Evolutionary conservation across 768 basidiomycete genomes (phyloP).

Genomic region (Rhizopogon vulgaris): DNA sequence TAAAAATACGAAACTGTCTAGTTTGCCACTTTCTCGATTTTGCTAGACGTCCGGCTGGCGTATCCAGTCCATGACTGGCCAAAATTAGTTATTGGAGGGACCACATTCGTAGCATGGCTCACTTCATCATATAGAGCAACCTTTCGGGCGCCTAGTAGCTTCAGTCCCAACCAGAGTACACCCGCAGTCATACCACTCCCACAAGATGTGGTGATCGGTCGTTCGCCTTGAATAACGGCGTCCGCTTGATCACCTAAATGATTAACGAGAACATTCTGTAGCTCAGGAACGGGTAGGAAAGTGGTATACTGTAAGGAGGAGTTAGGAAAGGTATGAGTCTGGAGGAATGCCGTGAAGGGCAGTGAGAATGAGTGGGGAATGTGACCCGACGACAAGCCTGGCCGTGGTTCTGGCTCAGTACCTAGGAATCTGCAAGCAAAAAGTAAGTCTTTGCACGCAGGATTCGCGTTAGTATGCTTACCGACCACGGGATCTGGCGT

Average conservation of each 20-base stretch:
- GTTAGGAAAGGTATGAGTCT: constrained; percentile 27
- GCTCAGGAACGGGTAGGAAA: constrained; percentile 48
- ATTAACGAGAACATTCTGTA: constrained; percentile 55
- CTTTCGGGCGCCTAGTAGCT: constrained; percentile 54
- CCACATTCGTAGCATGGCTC: constrained; percentile 16
- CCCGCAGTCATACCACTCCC: constrained; percentile 99
- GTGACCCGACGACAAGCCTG: constrained; percentile 85
- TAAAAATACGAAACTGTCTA: constrained; percentile 2
- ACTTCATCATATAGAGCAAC: constrained; percentile 94
- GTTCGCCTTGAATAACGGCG: constrained; percentile 54
- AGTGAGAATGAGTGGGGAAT: constrained; percentile 83
- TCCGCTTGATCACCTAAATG: constrained; percentile 57
- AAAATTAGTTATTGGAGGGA: constrained; percentile 12
- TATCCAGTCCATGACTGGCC: constrained; percentile 95
- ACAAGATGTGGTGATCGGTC: constrained; percentile 69
- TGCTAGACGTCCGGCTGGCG: constrained; percentile 68
- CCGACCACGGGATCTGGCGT: constrained; percentile 84
- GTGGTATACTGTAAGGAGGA: constrained; percentile 48
- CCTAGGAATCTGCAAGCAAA: constrained; percentile 60
- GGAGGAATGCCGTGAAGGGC: constrained; percentile 75
- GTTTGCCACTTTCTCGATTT: constrained; percentile 48
- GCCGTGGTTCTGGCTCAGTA: constrained; percentile 81
- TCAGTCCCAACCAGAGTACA: constrained; percentile 88
- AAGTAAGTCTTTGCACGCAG: constrained; percentile 1
- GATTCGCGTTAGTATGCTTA: constrained; percentile 25